Evolutionary conservation across 192 early-diverging fungal species (phyloP), one percentile per base, ranked within the genome.

Genomic region (Obelidium mucronatum): DNA sequence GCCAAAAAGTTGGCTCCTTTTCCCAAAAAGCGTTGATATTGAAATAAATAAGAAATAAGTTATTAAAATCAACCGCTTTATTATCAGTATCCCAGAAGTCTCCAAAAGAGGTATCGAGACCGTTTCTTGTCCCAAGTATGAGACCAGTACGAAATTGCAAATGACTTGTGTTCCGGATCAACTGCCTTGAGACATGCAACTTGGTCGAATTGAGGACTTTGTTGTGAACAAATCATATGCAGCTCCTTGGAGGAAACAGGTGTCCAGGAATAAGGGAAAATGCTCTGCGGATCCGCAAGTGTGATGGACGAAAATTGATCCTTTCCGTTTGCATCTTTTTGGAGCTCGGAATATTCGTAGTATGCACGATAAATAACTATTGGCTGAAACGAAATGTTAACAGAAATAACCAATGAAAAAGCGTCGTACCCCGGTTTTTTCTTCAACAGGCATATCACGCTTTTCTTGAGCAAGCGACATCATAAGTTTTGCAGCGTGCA

Each of bases 1-100:
- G 77, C 77, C 24, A 78, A 78, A 58, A 42, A 55, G 48, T 61
- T 78, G 4, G 77, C 40, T 15, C 77, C 77, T 6, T 78, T 73
- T 39, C 52, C 52, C 13, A 72, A 59, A 30, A 39, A 59, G 19
- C 11, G 69, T 37, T 6, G 11, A 28, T 56, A 68, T 58, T 39
- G 34, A 42, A 48, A n/a, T 59, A 6, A 11, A 19, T 59, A 59
- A 48, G 44, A 15, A 11, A 59, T 59, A 11, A 6, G 24, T 22
- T 30, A 59, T 11, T 59, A 59, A 59, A 59, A 59, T 19, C 24
- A 48, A 48, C 44, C 44, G 11, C 8, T 48, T 48, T 48, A 48
- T 48, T 58, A 58, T 58, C 30, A 58, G 26, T 58, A 58, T 8
- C 55, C 55, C 8, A 58, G 26, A 24, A 58, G 26, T 26, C 55